phyloP scores from a whole-genome alignment of 2,329 filamentous ascomycete species.

The Xylaria sp. region DNA sequence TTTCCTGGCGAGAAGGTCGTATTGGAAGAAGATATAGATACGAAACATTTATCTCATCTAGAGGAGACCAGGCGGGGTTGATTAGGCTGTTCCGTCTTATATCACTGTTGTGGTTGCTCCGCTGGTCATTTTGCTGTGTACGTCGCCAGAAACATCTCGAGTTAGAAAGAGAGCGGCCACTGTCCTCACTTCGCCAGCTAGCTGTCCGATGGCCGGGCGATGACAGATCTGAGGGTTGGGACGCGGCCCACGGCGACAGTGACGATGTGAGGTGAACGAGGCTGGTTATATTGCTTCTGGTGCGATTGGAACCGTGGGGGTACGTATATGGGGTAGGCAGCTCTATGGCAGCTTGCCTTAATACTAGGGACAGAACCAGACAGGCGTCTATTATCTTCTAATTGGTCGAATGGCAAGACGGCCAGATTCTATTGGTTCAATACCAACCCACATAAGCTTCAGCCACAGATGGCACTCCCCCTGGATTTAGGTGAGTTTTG shows the following conservation, averaged over 20 bases:
- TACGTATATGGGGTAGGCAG: no score
- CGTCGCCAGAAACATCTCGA: neutral
- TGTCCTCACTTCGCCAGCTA: neutral
- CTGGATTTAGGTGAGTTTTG: neutral
- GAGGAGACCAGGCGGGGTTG: constrained; percentile 1
- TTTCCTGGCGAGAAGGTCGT: neutral
- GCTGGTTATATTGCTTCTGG: neutral
- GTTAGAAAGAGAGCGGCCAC: neutral
- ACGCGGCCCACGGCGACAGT: constrained; percentile 7
- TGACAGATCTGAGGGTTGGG: neutral
- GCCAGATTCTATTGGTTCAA: no score
- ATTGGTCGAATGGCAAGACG: no score
- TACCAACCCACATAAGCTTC: neutral
- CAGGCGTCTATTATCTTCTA: no score
- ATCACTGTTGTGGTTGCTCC: constrained; percentile 8
- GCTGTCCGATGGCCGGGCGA: neutral
- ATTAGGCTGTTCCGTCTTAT: constrained; percentile 17
- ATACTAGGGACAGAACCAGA: no score
- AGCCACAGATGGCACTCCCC: constrained; percentile 14
- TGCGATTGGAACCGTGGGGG: no score
- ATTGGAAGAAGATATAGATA: neutral
- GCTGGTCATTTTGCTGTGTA: constrained; percentile 23
- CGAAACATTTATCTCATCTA: neutral
- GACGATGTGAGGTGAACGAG: constrained; percentile 12
- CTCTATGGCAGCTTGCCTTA: no score